Percentiles rank a stretch among this genome's conserved stretches.
Evolutionary conservation across 2,329 filamentous ascomycete species (phyloP).

Genomic region (Meredithiella fracta): DNA sequence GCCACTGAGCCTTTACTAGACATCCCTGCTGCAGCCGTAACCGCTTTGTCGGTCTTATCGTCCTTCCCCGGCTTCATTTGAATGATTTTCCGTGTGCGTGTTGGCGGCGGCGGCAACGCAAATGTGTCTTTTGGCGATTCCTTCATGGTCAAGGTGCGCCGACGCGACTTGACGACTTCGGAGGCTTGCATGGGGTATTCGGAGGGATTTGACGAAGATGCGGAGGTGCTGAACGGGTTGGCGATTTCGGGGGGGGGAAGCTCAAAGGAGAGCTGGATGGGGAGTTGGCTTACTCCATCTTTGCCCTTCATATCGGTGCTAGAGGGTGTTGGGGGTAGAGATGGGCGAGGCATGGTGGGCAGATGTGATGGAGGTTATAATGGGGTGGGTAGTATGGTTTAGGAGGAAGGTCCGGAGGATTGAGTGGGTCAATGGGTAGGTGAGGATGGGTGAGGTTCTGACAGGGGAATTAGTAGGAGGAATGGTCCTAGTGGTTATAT

Average conservation of each 20-base stretch:
- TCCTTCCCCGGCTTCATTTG: conserved; percentile 68
- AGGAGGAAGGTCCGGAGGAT: too few species aligned
- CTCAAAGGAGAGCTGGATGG: conserved; percentile 51
- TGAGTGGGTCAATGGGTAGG: too few species aligned
- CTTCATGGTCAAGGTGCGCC: conserved; percentile 31
- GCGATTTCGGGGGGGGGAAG: conserved; percentile 60
- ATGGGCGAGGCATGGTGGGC: conserved; percentile 44
- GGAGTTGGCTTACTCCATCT: conserved; percentile 40
- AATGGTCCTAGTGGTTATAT: too few species aligned
- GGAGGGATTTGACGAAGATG: conserved; percentile 13
- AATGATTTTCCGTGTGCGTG: conserved; percentile 85
- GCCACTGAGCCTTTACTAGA: conserved; percentile 3
- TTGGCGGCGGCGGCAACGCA: conserved; percentile 78
- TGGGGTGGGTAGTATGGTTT: not conserved
- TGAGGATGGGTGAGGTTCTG: too few species aligned
- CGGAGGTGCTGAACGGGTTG: conserved; percentile 20
- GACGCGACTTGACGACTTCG: conserved; percentile 36
- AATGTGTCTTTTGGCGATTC: conserved; percentile 44
- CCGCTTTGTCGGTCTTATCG: conserved; percentile 16
- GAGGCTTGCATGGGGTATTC: conserved; percentile 32
- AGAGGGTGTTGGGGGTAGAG: conserved; percentile 57
- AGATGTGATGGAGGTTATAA: not conserved
- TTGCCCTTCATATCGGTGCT: conserved; percentile 64
- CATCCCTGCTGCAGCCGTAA: conserved; percentile 11
- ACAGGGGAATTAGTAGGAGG: too few species aligned